phyloP scores from a whole-genome alignment of 768 basidiomycete genomes.

The Leccinum subgranulosum region DNA sequence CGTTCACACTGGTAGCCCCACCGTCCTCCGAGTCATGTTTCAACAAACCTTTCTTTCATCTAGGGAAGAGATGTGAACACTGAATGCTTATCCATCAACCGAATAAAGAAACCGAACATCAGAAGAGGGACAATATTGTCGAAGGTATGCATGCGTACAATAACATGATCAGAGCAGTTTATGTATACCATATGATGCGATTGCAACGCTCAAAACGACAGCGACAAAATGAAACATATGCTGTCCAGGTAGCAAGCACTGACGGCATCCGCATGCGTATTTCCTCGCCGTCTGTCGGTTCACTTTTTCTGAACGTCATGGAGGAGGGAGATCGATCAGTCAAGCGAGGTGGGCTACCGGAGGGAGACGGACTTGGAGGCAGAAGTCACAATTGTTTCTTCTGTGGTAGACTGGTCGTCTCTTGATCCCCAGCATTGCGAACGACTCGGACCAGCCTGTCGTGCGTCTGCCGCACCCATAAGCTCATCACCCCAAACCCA shows the following conservation, averaged over 20 bases:
- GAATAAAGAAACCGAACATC: neutral
- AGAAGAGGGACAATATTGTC: neutral
- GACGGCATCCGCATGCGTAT: constrained; percentile 33
- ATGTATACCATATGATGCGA: neutral
- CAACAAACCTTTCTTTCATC: too few relatives aligned
- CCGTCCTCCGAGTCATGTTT: too few relatives aligned
- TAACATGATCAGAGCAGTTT: constrained; percentile 5
- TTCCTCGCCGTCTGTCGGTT: constrained; percentile 76
- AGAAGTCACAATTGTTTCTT: constrained; percentile 75
- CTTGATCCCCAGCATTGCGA: constrained; percentile 75
- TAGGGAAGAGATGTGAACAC: too few relatives aligned
- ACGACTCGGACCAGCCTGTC: constrained; percentile 39
- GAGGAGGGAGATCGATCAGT: constrained; percentile 1
- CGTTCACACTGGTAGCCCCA: too few relatives aligned
- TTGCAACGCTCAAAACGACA: neutral
- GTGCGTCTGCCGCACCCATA: constrained; percentile 12
- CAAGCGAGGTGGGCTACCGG: neutral
- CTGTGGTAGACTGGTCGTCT: constrained; percentile 54
- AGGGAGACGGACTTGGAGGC: neutral
- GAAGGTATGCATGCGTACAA: neutral
- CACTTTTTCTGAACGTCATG: constrained; percentile 68
- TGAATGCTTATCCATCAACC: neutral
- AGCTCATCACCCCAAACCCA: neutral
- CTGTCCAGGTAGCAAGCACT: neutral
- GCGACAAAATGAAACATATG: neutral